Evolutionary conservation across 495 filamentous ascomycete genomes (phyloP).

Genomic region (Elasticomyces elasticus): DNA sequence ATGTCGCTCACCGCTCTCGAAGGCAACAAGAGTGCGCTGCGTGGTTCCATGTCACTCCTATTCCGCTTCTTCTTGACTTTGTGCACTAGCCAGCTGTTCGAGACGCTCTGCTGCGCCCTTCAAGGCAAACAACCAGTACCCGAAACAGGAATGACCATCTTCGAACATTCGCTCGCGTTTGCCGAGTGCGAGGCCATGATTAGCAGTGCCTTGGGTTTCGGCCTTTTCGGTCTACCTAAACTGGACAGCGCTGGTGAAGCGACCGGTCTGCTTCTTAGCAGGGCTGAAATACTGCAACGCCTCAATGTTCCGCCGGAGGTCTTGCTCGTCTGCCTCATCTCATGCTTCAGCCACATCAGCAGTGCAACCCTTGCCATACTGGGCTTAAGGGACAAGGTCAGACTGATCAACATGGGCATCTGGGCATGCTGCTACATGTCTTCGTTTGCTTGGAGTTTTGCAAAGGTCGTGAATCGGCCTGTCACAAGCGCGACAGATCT

Average conservation of each 20-base stretch:
- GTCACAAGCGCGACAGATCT: conserved; percentile 20
- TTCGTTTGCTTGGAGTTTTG: conserved; percentile 61
- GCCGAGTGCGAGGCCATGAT: conserved; percentile 88
- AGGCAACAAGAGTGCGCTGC: conserved; percentile 31
- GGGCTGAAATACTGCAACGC: conserved; percentile 38
- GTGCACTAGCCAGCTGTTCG: conserved; percentile 77
- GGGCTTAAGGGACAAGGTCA: conserved; percentile 62
- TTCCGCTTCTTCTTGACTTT: conserved; percentile 83
- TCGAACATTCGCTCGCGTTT: conserved; percentile 93
- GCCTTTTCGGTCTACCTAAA: conserved; percentile 43
- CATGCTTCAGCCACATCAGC: conserved; percentile 75
- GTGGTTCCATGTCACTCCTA: conserved; percentile 69
- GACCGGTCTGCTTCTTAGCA: conserved; percentile 25
- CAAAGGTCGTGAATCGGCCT: conserved; percentile 17
- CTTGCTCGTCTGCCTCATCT: conserved; percentile 76
- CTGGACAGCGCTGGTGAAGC: conserved; percentile 8
- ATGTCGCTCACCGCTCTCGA: conserved; percentile 46
- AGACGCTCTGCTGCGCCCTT: conserved; percentile 77
- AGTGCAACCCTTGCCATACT: conserved; percentile 74
- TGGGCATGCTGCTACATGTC: conserved; percentile 86
- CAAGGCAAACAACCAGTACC: conserved; percentile 69
- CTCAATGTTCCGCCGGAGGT: conserved; percentile 85
- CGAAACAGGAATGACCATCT: conserved; percentile 92
- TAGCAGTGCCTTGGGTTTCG: conserved; percentile 60
- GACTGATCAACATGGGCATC: conserved; percentile 74